These are phyloP conservation scores for Scedosporium dehoogii DNA, from an alignment of 2,329 filamentous ascomycete species.

Conservation along the genomic window DNA sequence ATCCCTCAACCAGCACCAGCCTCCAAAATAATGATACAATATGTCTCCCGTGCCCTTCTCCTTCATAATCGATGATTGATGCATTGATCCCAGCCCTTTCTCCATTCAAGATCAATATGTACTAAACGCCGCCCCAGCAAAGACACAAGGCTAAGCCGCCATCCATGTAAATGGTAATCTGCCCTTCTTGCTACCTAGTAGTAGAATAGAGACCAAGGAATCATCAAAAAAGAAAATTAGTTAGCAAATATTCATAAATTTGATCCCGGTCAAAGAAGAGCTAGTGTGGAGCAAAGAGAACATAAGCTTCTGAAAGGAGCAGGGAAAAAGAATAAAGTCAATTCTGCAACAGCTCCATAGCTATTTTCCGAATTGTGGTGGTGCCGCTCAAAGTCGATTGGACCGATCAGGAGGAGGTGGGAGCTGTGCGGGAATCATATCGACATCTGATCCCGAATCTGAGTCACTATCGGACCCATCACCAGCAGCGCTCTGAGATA, in stretches of 20 bases:
- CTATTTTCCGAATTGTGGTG: background rate
- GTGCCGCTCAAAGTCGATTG: background rate
- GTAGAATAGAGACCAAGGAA: no score
- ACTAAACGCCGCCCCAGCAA: background rate
- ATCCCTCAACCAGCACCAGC: no score
- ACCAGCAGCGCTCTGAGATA: background rate
- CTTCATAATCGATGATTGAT: no score
- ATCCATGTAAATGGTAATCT: no score
- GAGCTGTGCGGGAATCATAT: slow-evolving; percentile 8
- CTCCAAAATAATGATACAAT: no score
- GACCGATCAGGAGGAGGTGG: background rate
- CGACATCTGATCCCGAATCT: slow-evolving; percentile 10
- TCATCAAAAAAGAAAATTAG: no score
- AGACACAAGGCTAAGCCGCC: no score
- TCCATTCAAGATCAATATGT: background rate
- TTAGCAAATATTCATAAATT: no score
- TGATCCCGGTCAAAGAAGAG: background rate
- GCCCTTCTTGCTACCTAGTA: no score
- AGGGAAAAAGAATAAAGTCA: background rate
- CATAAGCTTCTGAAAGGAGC: no score
- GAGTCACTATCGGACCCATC: background rate
- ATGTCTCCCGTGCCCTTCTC: no score
- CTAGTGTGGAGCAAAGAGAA: background rate
- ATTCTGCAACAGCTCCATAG: background rate
- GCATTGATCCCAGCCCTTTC: background rate